Conservation (phyloP, 2,329 filamentous ascomycete genomes). For the Emmonsiellopsis sp. region DNA sequence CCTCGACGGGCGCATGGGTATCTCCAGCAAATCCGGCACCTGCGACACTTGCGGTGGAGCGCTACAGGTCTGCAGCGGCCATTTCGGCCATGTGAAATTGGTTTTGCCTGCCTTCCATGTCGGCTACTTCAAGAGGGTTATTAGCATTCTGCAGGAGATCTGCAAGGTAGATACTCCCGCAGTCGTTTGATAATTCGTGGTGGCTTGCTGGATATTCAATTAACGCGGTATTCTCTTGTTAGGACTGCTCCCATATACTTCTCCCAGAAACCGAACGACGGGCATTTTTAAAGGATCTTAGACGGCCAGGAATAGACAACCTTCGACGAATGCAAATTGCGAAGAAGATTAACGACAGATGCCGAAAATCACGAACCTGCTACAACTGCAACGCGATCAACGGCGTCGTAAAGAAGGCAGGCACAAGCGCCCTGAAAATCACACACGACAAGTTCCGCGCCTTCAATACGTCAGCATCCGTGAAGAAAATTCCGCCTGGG, state of each 20-base stretch:
- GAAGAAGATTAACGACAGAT: constrained; percentile 83
- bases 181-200: neutral
- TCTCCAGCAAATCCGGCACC: constrained; percentile 69
- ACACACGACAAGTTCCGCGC: constrained; percentile 85
- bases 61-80: constrained; percentile 79
- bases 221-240: neutral
- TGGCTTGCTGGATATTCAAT: neutral
- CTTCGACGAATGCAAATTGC: constrained; percentile 72
- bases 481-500: constrained; percentile 71
- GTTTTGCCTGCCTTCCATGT: constrained; percentile 92
- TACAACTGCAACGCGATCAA: constrained; percentile 74
- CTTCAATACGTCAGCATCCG: constrained; percentile 80
- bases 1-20: constrained; percentile 79
- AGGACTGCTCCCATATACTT: constrained; percentile 75
- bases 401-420: constrained; percentile 83
- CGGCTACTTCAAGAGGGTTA: constrained; percentile 88
- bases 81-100: constrained; percentile 88
- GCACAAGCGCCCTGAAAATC: constrained; percentile 74
- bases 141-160: constrained; percentile 85
- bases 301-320: constrained; percentile 76
- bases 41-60: constrained; percentile 79
- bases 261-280: constrained; percentile 73
- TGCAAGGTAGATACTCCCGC: constrained; percentile 56
- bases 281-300: constrained; percentile 67
- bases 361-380: constrained; percentile 76